phyloP scores from a whole-genome alignment of 345 rosid species.

The Populus nigra region DNA sequence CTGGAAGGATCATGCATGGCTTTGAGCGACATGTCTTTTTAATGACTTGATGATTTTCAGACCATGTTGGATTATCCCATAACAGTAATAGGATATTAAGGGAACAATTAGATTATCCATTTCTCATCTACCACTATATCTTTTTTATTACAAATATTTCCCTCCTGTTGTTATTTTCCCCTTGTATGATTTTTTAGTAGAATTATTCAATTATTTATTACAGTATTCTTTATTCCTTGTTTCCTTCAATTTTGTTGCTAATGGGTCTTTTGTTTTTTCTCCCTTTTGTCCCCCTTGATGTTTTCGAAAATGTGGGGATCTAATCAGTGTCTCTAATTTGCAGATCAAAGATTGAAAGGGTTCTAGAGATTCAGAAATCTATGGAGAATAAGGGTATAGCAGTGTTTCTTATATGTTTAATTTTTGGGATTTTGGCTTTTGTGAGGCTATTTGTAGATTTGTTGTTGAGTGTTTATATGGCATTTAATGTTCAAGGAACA shows the following conservation, averaged over 20 bases:
- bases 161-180: background rate
- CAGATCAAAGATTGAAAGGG: slow-evolving; percentile 56
- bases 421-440: slow-evolving; percentile 55
- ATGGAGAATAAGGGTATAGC: slow-evolving; percentile 78
- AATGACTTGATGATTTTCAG: background rate
- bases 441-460: slow-evolving; percentile 47
- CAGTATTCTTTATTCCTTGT: background rate
- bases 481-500: slow-evolving; percentile 26
- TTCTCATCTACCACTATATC: background rate
- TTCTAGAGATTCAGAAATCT: slow-evolving; percentile 44
- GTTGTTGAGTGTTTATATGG: slow-evolving; percentile 28
- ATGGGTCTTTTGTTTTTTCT: background rate
- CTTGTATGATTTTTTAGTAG: background rate
- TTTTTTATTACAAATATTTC: background rate
- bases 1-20: background rate
- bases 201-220: background rate
- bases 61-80: background rate
- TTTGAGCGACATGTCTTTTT: background rate
- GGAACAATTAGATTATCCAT: background rate
- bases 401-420: slow-evolving; percentile 57
- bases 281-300: background rate
- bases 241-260: background rate
- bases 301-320: background rate
- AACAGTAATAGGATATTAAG: background rate
- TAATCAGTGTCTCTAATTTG: slow-evolving; percentile 19